Base-by-base conservation (phyloP, 1,284 basidiomycete species). In the Exobasidium rhododendri region DNA sequence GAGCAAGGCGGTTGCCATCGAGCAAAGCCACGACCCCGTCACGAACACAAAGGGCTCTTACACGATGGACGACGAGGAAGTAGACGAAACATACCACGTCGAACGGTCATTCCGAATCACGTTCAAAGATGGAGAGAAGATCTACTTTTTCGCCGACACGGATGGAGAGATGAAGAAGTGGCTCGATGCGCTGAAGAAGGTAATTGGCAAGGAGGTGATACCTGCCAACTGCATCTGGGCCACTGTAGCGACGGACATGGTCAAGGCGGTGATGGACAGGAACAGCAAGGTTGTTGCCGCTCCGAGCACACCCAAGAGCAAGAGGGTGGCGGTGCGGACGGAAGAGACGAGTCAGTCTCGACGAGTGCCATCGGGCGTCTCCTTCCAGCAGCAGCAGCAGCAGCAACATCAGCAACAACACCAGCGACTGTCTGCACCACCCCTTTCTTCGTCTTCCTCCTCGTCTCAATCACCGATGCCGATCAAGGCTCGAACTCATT, bases 131-230 rank as follows among this genome's bases (percentile, higher is more conserved):
- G 86, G 87, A 44, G 87, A 94, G 73, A 86, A 88, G 60, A 96
- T 97, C 67, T 81, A 85, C 4, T 97, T 97, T 83, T 92, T 89
- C 73, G 91, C 94, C 31, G 94, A 97, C 80, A 89, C 87, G 11
- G 90, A 94, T 68, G 88, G 88, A 65, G 90, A 93, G 77, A 97
- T 96, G 82, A 81, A 83, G 14, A 85, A 84, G 81, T 98, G 94
- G 94, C 92, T 78, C 74, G 88, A 83, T 17, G 62, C 66, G 3
- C 64, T 79, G 24, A 64, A 59, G 10, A 68, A 68, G 32, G 62
- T 77, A 20, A 58, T 78, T 17, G 44, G 52, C 22, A 50, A 32
- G 13, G 54, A 58, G 3, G 64, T 70, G 44, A 64, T 72, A 11
- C 68, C 69, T 1, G 59, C 69, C 26, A 71, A 73, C 22, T 75